Evolutionary conservation across 441 rosid species (phyloP).

Genomic region (Capsella rubella): DNA sequence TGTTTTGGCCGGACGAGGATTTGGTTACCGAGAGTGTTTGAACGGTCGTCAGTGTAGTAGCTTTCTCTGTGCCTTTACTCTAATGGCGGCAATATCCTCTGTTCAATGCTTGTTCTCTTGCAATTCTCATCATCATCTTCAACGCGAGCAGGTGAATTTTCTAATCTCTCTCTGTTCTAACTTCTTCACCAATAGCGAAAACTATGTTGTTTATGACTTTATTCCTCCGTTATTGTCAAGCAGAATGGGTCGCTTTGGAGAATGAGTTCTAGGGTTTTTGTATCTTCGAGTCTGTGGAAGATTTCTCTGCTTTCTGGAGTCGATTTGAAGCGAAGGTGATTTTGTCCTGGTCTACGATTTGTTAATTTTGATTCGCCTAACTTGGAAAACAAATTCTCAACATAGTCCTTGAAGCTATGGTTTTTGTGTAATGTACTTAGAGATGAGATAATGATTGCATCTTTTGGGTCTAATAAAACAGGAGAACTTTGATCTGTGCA

Average conservation of each 20-base stretch:
- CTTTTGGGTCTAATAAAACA: conserved; percentile 74
- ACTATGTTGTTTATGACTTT: neutral
- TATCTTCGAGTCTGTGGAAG: conserved; percentile 36
- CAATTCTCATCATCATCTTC: conserved; percentile 36
- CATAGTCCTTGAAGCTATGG: neutral
- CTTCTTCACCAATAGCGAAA: neutral
- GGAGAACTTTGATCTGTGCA: conserved; percentile 89
- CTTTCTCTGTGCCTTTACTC: conserved; percentile 41
- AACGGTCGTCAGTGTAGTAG: conserved; percentile 42
- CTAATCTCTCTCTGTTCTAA: neutral
- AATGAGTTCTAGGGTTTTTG: conserved; percentile 45
- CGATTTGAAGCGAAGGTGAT: conserved; percentile 54
- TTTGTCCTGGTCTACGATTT: neutral
- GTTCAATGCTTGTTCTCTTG: conserved; percentile 37
- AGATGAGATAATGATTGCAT: conserved; percentile 51
- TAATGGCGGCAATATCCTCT: conserved; percentile 52
- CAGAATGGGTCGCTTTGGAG: conserved; percentile 44
- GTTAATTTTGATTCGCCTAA: neutral
- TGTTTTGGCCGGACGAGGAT: conserved; percentile 28
- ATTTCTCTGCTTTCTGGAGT: conserved; percentile 29
- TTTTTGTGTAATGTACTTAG: conserved; percentile 37
- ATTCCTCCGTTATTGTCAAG: conserved; percentile 11
- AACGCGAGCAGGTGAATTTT: conserved; percentile 39
- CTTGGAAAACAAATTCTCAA: neutral
- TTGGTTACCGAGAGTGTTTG: conserved; percentile 46